Percentiles rank a stretch among this genome's conserved stretches.
Conservation (phyloP, 352 stramenopile genomes). For the Pythium oligandrum region DNA sequence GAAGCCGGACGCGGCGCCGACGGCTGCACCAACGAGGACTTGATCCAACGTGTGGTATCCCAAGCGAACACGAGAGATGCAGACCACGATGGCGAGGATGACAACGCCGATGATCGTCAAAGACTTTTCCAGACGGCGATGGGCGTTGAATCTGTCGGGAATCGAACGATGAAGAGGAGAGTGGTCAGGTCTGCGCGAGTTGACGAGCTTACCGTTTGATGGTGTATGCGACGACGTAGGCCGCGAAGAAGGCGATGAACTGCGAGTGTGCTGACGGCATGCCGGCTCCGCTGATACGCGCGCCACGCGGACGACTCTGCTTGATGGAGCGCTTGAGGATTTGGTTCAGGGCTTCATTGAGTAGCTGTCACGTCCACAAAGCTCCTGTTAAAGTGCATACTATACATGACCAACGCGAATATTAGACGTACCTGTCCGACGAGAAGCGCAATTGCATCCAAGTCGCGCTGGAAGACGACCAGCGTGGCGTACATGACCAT, state of each 20-base stretch:
- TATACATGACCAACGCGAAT: too few relatives aligned
- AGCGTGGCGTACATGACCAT: constrained; percentile 82
- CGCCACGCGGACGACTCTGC: constrained; percentile 58
- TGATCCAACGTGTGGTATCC: constrained; percentile 80
- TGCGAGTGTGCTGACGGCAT: constrained; percentile 83
- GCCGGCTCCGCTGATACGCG: constrained; percentile 53
- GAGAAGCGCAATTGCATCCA: constrained; percentile 69
- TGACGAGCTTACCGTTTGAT: constrained; percentile 32
- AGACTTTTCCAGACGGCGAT: constrained; percentile 50
- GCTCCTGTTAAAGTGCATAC: too few relatives aligned
- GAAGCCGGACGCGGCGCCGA: constrained; percentile 41
- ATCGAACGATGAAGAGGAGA: not conserved
- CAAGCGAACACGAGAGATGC: constrained; percentile 69
- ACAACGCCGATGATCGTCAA: constrained; percentile 48
- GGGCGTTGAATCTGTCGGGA: constrained; percentile 25
- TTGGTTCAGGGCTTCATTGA: constrained; percentile 74
- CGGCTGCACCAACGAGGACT: constrained; percentile 43
- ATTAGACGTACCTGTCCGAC: constrained; percentile 45
- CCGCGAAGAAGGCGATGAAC: constrained; percentile 77
- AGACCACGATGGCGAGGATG: constrained; percentile 48
- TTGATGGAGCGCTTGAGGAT: constrained; percentile 75
- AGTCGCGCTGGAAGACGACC: constrained; percentile 70
- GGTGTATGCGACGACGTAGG: constrained; percentile 70
- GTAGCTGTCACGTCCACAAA: constrained; percentile 26
- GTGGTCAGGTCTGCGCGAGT: too few relatives aligned